These are phyloP conservation scores for Leishmania tarentolae DNA, from an alignment of 208 protist species.

Conservation along the genomic window DNA sequence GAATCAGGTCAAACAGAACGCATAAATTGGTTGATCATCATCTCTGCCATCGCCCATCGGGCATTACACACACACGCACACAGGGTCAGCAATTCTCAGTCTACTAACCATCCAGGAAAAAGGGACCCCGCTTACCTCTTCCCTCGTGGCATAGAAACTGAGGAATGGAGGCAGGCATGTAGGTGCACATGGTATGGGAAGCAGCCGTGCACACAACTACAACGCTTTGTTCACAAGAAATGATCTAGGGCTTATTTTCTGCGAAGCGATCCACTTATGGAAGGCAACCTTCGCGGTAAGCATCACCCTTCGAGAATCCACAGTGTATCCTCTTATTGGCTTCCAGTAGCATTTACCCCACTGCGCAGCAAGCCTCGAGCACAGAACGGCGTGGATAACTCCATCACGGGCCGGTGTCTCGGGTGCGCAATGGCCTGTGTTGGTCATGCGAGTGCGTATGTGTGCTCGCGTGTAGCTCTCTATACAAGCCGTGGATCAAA, in stretches of 20 bases:
- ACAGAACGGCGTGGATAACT: not conserved
- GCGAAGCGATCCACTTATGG: slow-evolving; percentile 48
- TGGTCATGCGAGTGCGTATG: not conserved
- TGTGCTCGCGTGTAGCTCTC: not conserved
- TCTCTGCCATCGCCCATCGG: not conserved
- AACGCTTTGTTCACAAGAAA: not conserved
- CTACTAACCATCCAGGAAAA: too few relatives aligned
- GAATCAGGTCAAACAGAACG: slow-evolving; percentile 37
- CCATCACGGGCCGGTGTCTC: not conserved
- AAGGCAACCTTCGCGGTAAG: slow-evolving; percentile 61
- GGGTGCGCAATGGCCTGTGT: not conserved
- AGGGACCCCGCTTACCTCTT: not conserved
- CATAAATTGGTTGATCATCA: slow-evolving; percentile 16
- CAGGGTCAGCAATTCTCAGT: not conserved
- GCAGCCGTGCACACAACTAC: not conserved
- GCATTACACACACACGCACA: not conserved
- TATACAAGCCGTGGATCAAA: not conserved
- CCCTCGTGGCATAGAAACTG: not conserved
- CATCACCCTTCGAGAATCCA: slow-evolving; percentile 29
- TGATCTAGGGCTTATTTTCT: slow-evolving; percentile 67
- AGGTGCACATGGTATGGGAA: not conserved
- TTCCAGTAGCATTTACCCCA: not conserved
- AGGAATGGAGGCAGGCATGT: not conserved
- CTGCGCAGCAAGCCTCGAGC: not conserved
- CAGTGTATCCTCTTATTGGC: not conserved